Base-by-base conservation (phyloP, 441 rosid species). In the Biscutella laevigata region DNA sequence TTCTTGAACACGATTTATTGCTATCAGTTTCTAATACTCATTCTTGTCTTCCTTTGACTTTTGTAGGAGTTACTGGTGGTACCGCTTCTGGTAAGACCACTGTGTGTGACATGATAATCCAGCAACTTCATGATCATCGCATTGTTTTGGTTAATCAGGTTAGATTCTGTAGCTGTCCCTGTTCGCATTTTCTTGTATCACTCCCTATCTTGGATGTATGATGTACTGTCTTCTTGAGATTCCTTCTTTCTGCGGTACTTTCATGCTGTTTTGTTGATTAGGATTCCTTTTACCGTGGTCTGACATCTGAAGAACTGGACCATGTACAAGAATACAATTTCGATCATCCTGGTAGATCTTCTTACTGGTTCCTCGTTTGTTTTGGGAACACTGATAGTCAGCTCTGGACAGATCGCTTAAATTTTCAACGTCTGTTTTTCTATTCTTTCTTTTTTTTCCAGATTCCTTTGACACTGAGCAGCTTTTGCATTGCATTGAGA, bases 61-160 rank as follows among this genome's bases (percentile, higher is more conserved):
- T 0, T 65, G 46, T 70, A 92, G 96, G 98, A 57, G 98, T 92
- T 13, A 85, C 89, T 7, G 98, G 98, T 49, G 98, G 98, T 68
- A 92, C 96, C 2, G 96, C 98, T 71, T 92, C 98, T 0, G 98
- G 98, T 37, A 92, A 92, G 74, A 92, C 98, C 9, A 92, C 96
- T 0, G 98, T 92, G 15, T 92, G 98, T 61, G 98, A 92, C 66
- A 84, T 88, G 98, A 91, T 91, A 46, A 91, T 91, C 63, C 96
- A 91, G 55, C 94, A 88, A 67, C 96, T 91, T 66, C 98, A 83
- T 52, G 98, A 92, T 79, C 98, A 92, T 64, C 94, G 98, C 1
- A 86, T 88, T 54, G 98, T 92, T 51, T 81, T 88, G 29, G 84
- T 92, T 57, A 92, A 77, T 70, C 98, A 92, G 98, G 96, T 91